phyloP scores from a whole-genome alignment of 208 protist species.

The Wallacemonas sp. region DNA sequence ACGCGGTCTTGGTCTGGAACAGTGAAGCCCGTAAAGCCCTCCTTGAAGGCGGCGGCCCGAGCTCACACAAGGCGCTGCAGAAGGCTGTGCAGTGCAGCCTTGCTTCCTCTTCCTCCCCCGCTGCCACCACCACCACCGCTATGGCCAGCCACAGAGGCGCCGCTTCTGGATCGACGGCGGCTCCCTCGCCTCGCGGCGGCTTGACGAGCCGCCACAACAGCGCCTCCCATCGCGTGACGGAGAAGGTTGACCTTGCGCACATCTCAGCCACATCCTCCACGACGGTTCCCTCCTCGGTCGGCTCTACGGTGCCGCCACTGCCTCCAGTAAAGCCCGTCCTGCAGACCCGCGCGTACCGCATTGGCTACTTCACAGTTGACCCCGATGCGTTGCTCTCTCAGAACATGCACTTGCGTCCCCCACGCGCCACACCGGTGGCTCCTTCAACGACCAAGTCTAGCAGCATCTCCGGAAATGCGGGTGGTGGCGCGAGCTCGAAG shows the following conservation, averaged over 20 bases:
- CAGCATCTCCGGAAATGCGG: background rate
- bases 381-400: slow-evolving; percentile 4
- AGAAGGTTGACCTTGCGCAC: background rate
- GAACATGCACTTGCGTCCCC: slow-evolving; percentile 2
- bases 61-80: slow-evolving; percentile 5
- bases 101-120: background rate
- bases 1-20: slow-evolving; percentile 7
- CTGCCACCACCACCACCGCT: background rate
- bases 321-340: background rate
- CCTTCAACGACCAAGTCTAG: background rate
- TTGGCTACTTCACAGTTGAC: slow-evolving; percentile 9
- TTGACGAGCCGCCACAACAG: too few relatives aligned
- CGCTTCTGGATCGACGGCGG: too few relatives aligned
- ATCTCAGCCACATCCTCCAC: background rate
- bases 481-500: background rate
- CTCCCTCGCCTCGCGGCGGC: too few relatives aligned
- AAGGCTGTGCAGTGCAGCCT: slow-evolving; percentile 9
- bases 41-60: slow-evolving; percentile 14
- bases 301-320: background rate
- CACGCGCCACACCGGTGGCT: background rate
- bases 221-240: too few relatives aligned
- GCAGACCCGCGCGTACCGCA: slow-evolving; percentile 1
- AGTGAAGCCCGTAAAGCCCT: background rate
- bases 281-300: background rate
- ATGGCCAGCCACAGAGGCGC: too few relatives aligned